Evolutionary conservation across 2,329 filamentous ascomycete species (phyloP), one percentile per base, ranked within the genome.

Genomic region (Botryotinia globosa): DNA sequence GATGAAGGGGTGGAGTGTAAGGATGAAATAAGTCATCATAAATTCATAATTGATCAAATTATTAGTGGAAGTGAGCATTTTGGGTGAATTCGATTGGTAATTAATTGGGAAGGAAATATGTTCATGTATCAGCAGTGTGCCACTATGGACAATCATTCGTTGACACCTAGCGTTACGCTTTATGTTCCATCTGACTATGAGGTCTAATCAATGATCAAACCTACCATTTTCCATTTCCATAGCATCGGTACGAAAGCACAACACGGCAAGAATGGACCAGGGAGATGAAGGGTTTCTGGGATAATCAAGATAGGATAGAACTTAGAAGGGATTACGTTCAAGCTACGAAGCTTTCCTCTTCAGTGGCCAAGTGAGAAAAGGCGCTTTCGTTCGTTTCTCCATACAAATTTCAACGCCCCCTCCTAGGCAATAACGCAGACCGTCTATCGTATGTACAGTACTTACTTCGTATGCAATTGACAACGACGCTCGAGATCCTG

Each of bases 101-200:
- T 5, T 65, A 14, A 25, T 22, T 51, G 34, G 22, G 20, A 48
- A 48, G 22, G 20, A 48, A 48, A 51, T 18, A 25, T 48, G 62
- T 65, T 20, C 8, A 69, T 69, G 67, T 44, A 61, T 65, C 25
- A 59, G 54, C 54, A 45, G 67, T 42, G 67, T 69, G 67, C 67
- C 37, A 56, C 37, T 58, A 56, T 39, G 59, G 45, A 69, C 22
- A 58, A 37, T 22, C 37, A 61, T 69, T 69, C 39, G 32, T 54
- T 32, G 48, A 58, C 51, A 59, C n/a, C 42, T 48, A 48, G 56
- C 54, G 58, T 62, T 54, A 54, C 62, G 61, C 45, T 64, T 45
- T 22, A 37, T 44, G 39, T 71, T 62, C 54, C 69, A 56, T 56
- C n/a, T 56, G 51, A 56, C 48, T 54, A 54, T 71, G 61, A 65